Conservation (phyloP, 106 monocot species). For the Amphibolis antarctica region DNA sequence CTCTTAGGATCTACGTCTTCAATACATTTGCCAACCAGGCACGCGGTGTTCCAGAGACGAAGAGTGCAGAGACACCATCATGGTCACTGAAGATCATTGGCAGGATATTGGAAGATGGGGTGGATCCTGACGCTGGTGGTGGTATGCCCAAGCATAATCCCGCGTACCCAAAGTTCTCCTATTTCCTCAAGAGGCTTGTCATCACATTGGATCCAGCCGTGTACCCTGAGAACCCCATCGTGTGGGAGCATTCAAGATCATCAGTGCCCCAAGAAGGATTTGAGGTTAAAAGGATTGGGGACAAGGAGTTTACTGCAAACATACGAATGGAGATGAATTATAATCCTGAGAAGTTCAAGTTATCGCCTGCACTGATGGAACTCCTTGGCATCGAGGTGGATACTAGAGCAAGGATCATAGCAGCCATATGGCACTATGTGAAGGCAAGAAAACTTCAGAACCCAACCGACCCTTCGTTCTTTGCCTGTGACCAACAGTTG, state of each 20-base stretch:
- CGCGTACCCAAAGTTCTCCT: constrained; percentile 75
- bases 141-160: constrained; percentile 44
- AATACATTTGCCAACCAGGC: constrained; percentile 76
- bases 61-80: constrained; percentile 55
- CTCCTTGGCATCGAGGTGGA: constrained; percentile 87
- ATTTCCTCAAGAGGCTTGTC: constrained; percentile 70
- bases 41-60: constrained; percentile 15
- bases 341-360: constrained; percentile 73
- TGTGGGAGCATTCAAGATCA: constrained; percentile 76
- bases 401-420: constrained; percentile 66
- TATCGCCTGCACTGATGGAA: constrained; percentile 62
- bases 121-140: constrained; percentile 37
- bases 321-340: constrained; percentile 89
- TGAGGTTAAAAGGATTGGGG: constrained; percentile 87
- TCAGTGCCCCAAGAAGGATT: constrained; percentile 74
- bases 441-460: constrained; percentile 93
- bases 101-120: constrained; percentile 62
- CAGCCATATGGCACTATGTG: constrained; percentile 92
- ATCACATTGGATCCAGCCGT: constrained; percentile 51
- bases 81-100: constrained; percentile 88
- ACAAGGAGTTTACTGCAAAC: constrained; percentile 63
- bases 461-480: constrained; percentile 77
- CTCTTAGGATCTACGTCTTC: constrained; percentile 83
- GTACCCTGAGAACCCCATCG: constrained; percentile 75
- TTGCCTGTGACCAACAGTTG: constrained; percentile 66